phyloP scores from a whole-genome alignment of 257 asterid species.

The Marsdenia floribunda region DNA sequence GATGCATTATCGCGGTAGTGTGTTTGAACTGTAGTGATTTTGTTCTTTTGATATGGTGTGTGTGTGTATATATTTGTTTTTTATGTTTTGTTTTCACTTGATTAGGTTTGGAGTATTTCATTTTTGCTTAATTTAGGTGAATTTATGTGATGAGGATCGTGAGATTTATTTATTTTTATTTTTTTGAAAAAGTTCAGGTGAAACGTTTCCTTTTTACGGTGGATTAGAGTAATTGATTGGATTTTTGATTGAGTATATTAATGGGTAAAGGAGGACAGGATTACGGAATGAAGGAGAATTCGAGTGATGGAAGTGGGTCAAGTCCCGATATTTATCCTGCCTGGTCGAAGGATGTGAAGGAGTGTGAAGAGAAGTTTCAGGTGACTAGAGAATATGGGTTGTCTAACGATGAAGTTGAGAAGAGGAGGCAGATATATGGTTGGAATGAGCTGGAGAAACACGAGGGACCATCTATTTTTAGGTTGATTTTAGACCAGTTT shows the following conservation, averaged over 20 bases:
- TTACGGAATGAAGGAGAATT: slow-evolving; percentile 46
- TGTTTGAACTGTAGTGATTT: background rate
- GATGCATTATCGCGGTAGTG: background rate
- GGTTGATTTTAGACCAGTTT: slow-evolving; percentile 86
- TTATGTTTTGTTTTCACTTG: background rate
- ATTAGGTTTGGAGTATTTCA: background rate
- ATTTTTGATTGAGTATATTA: slow-evolving; percentile 22
- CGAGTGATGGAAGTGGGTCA: slow-evolving; percentile 24
- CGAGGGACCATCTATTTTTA: slow-evolving; percentile 81
- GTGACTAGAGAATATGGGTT: slow-evolving; percentile 62
- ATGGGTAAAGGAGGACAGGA: slow-evolving; percentile 92
- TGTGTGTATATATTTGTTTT: background rate
- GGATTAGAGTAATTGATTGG: slow-evolving; percentile 9
- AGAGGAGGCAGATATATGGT: slow-evolving; percentile 77
- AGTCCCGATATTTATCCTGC: slow-evolving; percentile 44
- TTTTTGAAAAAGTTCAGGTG: slow-evolving; percentile 22
- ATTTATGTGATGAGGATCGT: slow-evolving; percentile 15
- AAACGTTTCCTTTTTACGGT: background rate
- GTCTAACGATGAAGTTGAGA: slow-evolving; percentile 51
- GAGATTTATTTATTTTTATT: slow-evolving; percentile 21
- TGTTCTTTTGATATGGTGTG: background rate
- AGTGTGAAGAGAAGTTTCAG: slow-evolving; percentile 66
- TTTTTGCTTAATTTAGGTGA: background rate
- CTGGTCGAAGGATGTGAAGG: slow-evolving; percentile 77
- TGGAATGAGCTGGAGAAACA: slow-evolving; percentile 88